Conservation (phyloP, 768 basidiomycete genomes). For the Mycena rosella region DNA sequence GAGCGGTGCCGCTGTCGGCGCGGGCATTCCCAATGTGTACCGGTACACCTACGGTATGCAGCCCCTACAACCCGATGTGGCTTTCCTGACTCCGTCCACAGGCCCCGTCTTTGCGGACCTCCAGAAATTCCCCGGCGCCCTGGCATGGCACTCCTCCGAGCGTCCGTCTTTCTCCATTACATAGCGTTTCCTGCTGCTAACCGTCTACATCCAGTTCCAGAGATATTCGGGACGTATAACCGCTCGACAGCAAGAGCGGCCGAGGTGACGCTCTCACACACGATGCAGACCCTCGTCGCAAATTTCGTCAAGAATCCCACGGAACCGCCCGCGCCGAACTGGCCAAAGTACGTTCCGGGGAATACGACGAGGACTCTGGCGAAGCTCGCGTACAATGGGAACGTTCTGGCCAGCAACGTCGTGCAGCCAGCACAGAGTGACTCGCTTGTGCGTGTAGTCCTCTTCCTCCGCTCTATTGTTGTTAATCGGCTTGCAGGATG, state of each 20-base stretch:
- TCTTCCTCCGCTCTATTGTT: background rate
- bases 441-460: constrained; percentile 10
- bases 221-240: constrained; percentile 45
- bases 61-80: too few relatives aligned
- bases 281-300: constrained; percentile 36
- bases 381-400: constrained; percentile 37
- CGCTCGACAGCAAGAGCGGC: constrained; percentile 37
- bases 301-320: constrained; percentile 39
- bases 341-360: constrained; percentile 36
- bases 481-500: background rate
- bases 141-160: constrained; percentile 40
- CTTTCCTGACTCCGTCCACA: too few relatives aligned
- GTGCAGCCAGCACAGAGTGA: constrained; percentile 32
- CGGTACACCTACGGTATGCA: too few relatives aligned
- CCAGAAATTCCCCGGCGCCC: constrained; percentile 39
- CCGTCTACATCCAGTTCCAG: constrained; percentile 23
- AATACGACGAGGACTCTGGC: constrained; percentile 33
- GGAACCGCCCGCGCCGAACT: constrained; percentile 33
- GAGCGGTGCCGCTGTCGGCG: background rate
- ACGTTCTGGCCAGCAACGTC: constrained; percentile 35
- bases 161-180: background rate
- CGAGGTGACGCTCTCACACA: constrained; percentile 40
- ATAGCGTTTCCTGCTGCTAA: background rate
- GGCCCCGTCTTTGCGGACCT: constrained; percentile 37
- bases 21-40: too few relatives aligned